Base-by-base conservation (phyloP, 2,329 filamentous ascomycete genomes). In the Macrophomina tecta region DNA sequence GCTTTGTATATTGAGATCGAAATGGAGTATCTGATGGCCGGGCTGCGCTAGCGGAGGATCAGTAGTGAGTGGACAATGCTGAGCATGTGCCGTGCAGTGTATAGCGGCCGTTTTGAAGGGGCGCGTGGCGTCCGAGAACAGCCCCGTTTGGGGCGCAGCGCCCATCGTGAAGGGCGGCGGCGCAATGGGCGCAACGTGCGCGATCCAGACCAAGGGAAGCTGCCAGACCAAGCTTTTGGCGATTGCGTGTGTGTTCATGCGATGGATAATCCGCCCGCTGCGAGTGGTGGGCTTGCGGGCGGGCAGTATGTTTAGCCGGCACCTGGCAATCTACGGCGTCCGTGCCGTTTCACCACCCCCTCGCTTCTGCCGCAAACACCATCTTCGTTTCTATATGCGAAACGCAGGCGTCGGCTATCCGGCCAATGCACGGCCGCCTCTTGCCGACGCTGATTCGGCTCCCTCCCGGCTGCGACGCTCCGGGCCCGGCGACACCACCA, bases 311-410 rank as follows among this genome's bases (percentile, higher is more conserved):
- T 45, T 48, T 61, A 34, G 12, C 23, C 56, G 56, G 30, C 23
- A 30, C 42, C 11, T 12, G n/a, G 55, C 48, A 28, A 58, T 58
- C 55, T 58, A n/a, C 32, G 36, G 55, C 42, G 56, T 63, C 60
- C 34, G 48, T 51, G 45, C 60, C 23, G 60, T 63, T 52, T 49
- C 60, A 63, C 60, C 60, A 63, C 60, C 60, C 60, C 60, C 52
- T 63, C 60, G 60, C 60, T 51, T 63, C 40, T 45, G 40, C n/a
- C 46, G 23, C 23, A 40, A 49, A 40, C 60, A 51, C 23, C 46
- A 40, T 12, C 60, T 9, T 28, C 48, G 60, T 52, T 51, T 63
- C 60, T 63, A 51, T 63, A 63, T 51, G 46, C 60, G 60, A 63
- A 63, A 63, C 60, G 32, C 45, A 30, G 32, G 30, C 4, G 4